phyloP scores from a whole-genome alignment of 805 yeast genomes.

The Martiniozyma abietophila region DNA sequence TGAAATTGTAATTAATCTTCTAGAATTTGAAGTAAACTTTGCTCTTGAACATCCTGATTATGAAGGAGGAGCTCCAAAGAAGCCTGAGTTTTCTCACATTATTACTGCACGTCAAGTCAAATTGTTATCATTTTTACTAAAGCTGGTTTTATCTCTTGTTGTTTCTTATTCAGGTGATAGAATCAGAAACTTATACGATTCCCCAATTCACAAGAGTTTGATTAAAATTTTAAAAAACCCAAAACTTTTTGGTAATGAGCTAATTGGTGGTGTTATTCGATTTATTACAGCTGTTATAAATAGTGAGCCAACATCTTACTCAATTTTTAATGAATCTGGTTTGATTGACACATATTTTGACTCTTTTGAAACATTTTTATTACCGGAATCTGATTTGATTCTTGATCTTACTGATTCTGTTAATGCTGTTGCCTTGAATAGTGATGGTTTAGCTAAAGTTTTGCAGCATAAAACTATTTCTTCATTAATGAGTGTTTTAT shows the following conservation, averaged over 20 bases:
- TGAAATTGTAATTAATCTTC: conserved; percentile 44
- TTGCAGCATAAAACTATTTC: conserved; percentile 30
- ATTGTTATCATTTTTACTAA: conserved; percentile 49
- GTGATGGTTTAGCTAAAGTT: conserved; percentile 57
- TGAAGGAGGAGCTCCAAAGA: conserved; percentile 49
- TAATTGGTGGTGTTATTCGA: conserved; percentile 52
- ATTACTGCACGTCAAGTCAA: conserved; percentile 55
- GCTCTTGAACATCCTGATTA: conserved; percentile 50
- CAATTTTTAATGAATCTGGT: conserved; percentile 69
- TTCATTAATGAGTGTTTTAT: conserved; percentile 42
- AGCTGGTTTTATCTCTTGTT: conserved; percentile 53
- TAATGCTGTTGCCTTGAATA: conserved; percentile 76
- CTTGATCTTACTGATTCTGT: conserved; percentile 61
- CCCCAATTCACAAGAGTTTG: conserved; percentile 58
- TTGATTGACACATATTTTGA: conserved; percentile 57
- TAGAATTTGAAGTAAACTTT: conserved; percentile 55
- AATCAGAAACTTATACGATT: conserved; percentile 76
- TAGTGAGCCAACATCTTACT: conserved; percentile 84
- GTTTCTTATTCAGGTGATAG: conserved; percentile 76
- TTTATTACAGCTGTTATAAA: conserved; percentile 66
- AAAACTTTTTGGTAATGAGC: conserved; percentile 53
- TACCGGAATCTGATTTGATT: conserved; percentile 48
- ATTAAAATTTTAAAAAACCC: conserved; percentile 51
- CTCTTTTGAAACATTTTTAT: conserved; percentile 45
- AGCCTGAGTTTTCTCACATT: conserved; percentile 36